phyloP scores from a whole-genome alignment of 176 grass and related monocot genomes.

The Oryza rufipogon region DNA sequence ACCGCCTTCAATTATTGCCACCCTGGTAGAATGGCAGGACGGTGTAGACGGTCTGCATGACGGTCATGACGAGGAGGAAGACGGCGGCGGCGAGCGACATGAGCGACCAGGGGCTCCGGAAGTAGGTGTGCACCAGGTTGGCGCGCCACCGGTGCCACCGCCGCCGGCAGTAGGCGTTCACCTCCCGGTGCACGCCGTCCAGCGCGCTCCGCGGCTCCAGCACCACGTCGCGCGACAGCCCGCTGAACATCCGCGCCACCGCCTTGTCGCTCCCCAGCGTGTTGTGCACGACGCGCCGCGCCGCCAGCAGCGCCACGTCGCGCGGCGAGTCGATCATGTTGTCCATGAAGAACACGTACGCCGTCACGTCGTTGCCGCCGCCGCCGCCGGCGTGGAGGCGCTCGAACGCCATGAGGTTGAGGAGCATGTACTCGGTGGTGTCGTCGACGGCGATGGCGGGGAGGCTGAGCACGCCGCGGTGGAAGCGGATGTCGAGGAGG shows the following conservation, averaged over 20 bases:
- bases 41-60: slow-evolving; percentile 62
- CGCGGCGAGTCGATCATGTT: slow-evolving; percentile 70
- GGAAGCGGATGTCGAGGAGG: slow-evolving; percentile 71
- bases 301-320: slow-evolving; percentile 70
- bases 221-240: slow-evolving; percentile 47
- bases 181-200: slow-evolving; percentile 30
- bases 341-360: slow-evolving; percentile 95
- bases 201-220: slow-evolving; percentile 44
- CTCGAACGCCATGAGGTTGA: slow-evolving; percentile 91
- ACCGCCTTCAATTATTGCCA: too few species aligned
- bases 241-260: slow-evolving; percentile 49
- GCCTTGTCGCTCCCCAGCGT: slow-evolving; percentile 53
- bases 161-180: slow-evolving; percentile 54
- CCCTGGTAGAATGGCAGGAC: slow-evolving; percentile 30
- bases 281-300: slow-evolving; percentile 33
- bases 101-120: slow-evolving; percentile 57
- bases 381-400: slow-evolving; percentile 60
- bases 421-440: slow-evolving; percentile 74
- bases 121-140: slow-evolving; percentile 60
- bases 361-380: slow-evolving; percentile 58
- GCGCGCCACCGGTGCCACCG: slow-evolving; percentile 53
- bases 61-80: slow-evolving; percentile 50
- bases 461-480: slow-evolving; percentile 46
- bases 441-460: slow-evolving; percentile 73
- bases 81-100: slow-evolving; percentile 55